A percentile compares a stretch with the other conserved stretches of the same genome.
phyloP scores from a whole-genome alignment of 495 filamentous ascomycete species.

The Talaromyces trachyspermus region DNA sequence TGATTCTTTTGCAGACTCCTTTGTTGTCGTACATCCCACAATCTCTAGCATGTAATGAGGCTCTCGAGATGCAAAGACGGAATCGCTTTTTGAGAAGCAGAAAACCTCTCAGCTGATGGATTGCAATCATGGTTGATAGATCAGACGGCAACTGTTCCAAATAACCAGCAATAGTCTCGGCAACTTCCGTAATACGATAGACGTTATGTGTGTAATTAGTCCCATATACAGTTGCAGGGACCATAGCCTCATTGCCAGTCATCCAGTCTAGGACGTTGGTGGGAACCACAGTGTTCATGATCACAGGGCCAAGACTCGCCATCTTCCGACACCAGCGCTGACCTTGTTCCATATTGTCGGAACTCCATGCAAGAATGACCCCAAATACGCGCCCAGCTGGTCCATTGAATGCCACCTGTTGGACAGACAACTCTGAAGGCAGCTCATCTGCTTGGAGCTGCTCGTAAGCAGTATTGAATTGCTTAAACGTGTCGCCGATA shows the following conservation, averaged over 20 bases:
- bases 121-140: constrained; percentile 15
- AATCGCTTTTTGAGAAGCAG: constrained; percentile 10
- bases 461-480: constrained; percentile 19
- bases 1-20: neutral
- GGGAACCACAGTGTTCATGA: constrained; percentile 20
- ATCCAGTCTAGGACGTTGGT: constrained; percentile 18
- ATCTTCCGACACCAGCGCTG: constrained; percentile 22
- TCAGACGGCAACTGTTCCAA: constrained; percentile 19
- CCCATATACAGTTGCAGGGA: constrained; percentile 17
- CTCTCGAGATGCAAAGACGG: constrained; percentile 24
- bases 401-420: constrained; percentile 18
- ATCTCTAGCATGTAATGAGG: constrained; percentile 34
- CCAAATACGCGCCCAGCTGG: constrained; percentile 16
- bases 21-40: constrained; percentile 8
- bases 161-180: constrained; percentile 16
- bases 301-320: constrained; percentile 14
- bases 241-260: constrained; percentile 5
- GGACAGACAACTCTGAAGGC: constrained; percentile 17
- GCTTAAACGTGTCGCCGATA: constrained; percentile 11
- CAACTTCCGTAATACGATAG: constrained; percentile 13
- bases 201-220: constrained; percentile 15
- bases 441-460: constrained; percentile 14
- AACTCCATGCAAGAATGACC: constrained; percentile 23
- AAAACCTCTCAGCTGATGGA: constrained; percentile 26
- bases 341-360: constrained; percentile 17